phyloP scores from a whole-genome alignment of 2,329 filamentous ascomycete genomes.

The Rhynchosporium secalis region DNA sequence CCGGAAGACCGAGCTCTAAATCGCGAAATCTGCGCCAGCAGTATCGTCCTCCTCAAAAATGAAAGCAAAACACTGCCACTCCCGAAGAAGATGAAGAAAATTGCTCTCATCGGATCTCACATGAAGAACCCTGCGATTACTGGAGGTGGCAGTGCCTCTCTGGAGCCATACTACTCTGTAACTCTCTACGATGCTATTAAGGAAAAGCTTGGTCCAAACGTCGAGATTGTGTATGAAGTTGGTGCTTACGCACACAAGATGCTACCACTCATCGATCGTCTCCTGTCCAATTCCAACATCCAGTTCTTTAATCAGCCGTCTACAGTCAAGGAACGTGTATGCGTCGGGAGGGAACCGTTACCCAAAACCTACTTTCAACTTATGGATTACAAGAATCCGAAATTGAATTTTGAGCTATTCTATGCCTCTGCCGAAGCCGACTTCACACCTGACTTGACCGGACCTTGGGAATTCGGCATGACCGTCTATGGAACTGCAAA shows the following conservation, averaged over 20 bases:
- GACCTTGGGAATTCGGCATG: conserved; percentile 41
- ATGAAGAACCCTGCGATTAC: conserved; percentile 44
- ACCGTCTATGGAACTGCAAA: conserved; percentile 42
- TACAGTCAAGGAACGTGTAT: conserved; percentile 45
- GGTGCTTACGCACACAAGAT: conserved; percentile 65
- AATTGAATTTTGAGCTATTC: conserved; percentile 36
- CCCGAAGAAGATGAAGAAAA: conserved; percentile 41
- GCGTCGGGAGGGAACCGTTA: conserved; percentile 52
- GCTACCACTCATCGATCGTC: conserved; percentile 56
- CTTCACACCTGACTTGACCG: conserved; percentile 30
- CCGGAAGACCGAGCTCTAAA: conserved; percentile 45
- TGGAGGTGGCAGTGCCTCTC: conserved; percentile 41
- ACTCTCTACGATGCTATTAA: conserved; percentile 40
- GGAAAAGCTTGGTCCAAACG: conserved; percentile 23
- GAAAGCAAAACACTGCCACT: conserved; percentile 55
- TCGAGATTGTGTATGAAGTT: conserved; percentile 50
- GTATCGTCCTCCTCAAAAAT: conserved; percentile 65
- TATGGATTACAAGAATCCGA: conserved; percentile 51
- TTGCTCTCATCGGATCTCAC: conserved; percentile 56
- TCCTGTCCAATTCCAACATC: conserved; percentile 56
- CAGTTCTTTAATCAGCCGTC: conserved; percentile 62
- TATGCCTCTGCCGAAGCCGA: conserved; percentile 40
- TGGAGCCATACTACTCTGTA: conserved; percentile 40
- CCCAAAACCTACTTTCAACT: conserved; percentile 47
- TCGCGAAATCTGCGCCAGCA: conserved; percentile 56